phyloP scores from a whole-genome alignment of 306 rosid species.

The Astragalus membranaceus region DNA sequence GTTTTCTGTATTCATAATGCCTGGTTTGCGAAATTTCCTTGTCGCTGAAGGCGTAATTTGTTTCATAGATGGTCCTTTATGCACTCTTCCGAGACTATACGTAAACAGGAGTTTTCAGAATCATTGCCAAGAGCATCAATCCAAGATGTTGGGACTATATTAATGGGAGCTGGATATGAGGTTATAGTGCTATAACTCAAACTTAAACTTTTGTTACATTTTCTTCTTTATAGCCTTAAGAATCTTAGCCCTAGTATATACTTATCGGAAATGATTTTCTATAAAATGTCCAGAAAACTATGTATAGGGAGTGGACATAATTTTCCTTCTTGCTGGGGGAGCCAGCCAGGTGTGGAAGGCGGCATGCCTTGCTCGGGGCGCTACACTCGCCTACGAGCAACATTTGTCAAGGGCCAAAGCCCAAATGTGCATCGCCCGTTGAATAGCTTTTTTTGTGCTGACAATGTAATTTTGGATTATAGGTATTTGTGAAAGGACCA shows the following conservation, averaged over 20 bases:
- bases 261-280: no score
- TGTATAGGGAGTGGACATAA: no score
- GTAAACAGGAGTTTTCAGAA: constrained; percentile 82
- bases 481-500: constrained; percentile 92
- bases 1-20: background rate
- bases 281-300: no score
- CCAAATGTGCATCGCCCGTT: background rate
- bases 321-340: no score
- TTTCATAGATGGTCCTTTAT: constrained; percentile 70
- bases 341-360: no score
- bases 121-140: constrained; percentile 71
- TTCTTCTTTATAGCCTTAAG: background rate
- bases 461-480: constrained; percentile 16
- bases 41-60: constrained; percentile 15
- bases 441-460: background rate
- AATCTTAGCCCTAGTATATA: no score
- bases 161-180: constrained; percentile 99
- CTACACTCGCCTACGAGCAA: no score
- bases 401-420: no score
- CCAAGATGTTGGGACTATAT: constrained; percentile 71
- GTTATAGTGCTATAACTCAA: constrained; percentile 28
- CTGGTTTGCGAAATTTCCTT: background rate
- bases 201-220: constrained; percentile 12
- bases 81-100: constrained; percentile 69
- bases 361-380: no score